Evolutionary conservation across 108 stramenopile species (phyloP), one percentile per base, ranked within the genome.

Genomic region (Seminavis robusta): DNA sequence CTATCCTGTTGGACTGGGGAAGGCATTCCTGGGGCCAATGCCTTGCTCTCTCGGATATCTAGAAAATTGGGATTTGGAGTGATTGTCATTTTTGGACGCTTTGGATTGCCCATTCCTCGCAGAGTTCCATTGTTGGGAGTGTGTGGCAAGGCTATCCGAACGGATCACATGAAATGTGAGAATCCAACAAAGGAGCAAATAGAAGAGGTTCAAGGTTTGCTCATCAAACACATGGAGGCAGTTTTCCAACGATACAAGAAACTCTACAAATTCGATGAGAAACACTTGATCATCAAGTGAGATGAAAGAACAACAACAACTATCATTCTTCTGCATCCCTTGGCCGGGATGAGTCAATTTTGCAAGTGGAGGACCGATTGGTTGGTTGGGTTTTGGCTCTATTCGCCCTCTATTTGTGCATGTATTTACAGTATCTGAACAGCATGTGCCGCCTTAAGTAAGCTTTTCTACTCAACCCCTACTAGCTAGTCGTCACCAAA

Each of bases 81-180:
- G 1, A 77, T 70, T 58, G 24, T 71, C 21, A 59, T 77, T 29
- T 66, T 62, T 33, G 76, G 76, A 1, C 65, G 69, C 0, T 77
- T 57, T 28, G 60, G 64, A 7, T 48, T 77, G n/a, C 69, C 76
- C 10, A 52, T 77, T 47, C 76, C 76, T 6, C 49, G 29, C 13
- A 48, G 69, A 3, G 44, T 66, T 38, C 69, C 69, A 1, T 32
- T 70, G 2, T 36, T 70, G 5, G 69, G 53, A 1, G 65, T 71
- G 24, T 54, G 61, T 56, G 69, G 69, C 1, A 70, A 67, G 32
- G 40, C 65, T 4, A 71, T 77, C 29, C 60, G 54, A n/a, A 70
- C 76, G 26, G 24, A 55, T 32, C 63, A 72, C 6, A 46, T 72
- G 23, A 52, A 65, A 33, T 59, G 58, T 27, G 71, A 72, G 17